Base-by-base conservation (phyloP, 2,329 filamentous ascomycete species). In the Cladophialophora yegresii region DNA sequence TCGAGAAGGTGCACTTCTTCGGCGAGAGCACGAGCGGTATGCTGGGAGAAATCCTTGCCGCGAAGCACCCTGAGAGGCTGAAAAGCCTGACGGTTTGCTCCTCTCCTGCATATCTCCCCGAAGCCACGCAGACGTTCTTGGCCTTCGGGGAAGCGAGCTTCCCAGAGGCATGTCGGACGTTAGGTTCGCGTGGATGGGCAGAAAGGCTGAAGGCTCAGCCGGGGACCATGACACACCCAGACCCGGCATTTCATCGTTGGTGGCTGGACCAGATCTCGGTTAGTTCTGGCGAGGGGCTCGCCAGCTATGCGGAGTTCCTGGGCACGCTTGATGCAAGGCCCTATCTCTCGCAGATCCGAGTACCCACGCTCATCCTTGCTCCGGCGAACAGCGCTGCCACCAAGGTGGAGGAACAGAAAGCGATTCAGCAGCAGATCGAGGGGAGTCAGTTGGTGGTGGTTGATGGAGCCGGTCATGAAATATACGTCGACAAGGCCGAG, bases 331-430 rank as follows among this genome's bases (percentile, higher is more conserved):
- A 66, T 47, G 40, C 60, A 26, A 54, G 64, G 22, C 64, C 64
- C 5, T 54, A 40, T 28, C 53, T 66, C 50, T 54, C n/a, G 16
- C 20, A 58, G 23, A 60, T 66, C 30, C 55, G 30, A 30, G 20
- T 61, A 16, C 64, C 64, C 0, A 60, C 54, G 28, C 47, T 66
- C 26, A 66, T 66, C 20, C 53, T 66, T 36, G 64, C 60, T 22
- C 64, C 64, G 10, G 54, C 60, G n/a, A 63, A 57, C 7, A 66
- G 64, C 53, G 64, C 64, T 8, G 64, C 64, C 16, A 66, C 64
- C 6, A 63, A 16, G 3, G 22, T 66, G 4, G 64, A n/a, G 4
- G 64, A 57, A n/a, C 64, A 65, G 50, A 59, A 20, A 36, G 55
- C 49, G 9, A 60, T 63, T 13, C 60, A 62, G 40, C 49, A 56